These are phyloP conservation scores for Myochromella boudieri DNA, from an alignment of 768 basidiomycete species.

Conservation along the genomic window DNA sequence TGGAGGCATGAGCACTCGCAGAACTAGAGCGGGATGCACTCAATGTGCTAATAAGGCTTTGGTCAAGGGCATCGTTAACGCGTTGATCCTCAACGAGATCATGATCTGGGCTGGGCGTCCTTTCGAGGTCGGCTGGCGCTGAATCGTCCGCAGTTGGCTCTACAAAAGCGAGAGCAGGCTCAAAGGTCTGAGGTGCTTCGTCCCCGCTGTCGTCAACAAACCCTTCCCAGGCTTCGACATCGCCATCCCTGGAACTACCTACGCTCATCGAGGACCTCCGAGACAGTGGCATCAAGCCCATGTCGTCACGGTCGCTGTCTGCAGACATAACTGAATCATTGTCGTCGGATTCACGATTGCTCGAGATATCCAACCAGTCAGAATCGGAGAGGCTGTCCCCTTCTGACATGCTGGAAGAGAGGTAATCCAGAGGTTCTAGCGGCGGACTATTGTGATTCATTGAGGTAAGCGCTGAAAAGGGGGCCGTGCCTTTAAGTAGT, in stretches of 20 bases:
- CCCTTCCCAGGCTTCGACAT: constrained; percentile 79
- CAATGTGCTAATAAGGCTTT: constrained; percentile 80
- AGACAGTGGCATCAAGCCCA: constrained; percentile 53
- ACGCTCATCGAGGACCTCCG: constrained; percentile 69
- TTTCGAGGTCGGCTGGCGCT: constrained; percentile 25
- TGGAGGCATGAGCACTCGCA: constrained; percentile 56
- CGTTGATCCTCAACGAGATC: constrained; percentile 63
- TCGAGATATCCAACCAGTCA: constrained; percentile 81
- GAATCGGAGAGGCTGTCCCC: constrained; percentile 72
- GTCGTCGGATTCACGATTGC: constrained; percentile 68
- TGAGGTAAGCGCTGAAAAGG: constrained; percentile 25
- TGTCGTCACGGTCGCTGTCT: constrained; percentile 63
- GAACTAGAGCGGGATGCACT: constrained; percentile 68
- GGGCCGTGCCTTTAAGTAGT: constrained; percentile 24
- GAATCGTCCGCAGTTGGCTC: constrained; percentile 31
- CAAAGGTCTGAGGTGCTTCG: constrained; percentile 32
- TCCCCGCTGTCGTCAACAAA: constrained; percentile 64
- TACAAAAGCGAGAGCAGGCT: constrained; percentile 31
- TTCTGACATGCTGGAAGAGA: constrained; percentile 54
- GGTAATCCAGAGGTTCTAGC: constrained; percentile 30
- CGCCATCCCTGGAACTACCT: constrained; percentile 66
- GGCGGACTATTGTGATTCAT: constrained; percentile 31
- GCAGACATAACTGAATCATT: constrained; percentile 65
- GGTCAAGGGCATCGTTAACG: constrained; percentile 74
- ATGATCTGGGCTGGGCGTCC: constrained; percentile 27